Evolutionary conservation across 2,329 filamentous ascomycete species (phyloP).

Genomic region (Amphichorda felina): DNA sequence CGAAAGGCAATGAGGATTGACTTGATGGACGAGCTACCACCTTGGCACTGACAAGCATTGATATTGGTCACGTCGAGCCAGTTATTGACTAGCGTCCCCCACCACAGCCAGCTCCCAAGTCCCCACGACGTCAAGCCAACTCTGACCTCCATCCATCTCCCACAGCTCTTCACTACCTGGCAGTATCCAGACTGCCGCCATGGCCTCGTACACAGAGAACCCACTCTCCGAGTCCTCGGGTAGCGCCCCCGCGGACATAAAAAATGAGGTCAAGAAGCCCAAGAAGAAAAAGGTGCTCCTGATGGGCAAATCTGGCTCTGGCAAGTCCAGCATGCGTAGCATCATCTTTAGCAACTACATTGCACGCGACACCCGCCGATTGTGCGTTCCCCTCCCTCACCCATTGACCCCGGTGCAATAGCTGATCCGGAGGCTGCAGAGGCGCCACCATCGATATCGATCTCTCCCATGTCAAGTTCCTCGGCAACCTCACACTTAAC

Average conservation of each 20-base stretch:
- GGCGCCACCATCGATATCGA: slow-evolving; percentile 98
- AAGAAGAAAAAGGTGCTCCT: slow-evolving; percentile 82
- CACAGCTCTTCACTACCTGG: not conserved
- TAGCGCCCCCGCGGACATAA: slow-evolving; percentile 12
- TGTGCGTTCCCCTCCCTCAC: slow-evolving; percentile 32
- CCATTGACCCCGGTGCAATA: not conserved
- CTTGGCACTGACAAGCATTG: too few relatives aligned
- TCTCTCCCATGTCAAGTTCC: slow-evolving; percentile 96
- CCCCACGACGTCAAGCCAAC: too few relatives aligned
- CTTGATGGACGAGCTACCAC: too few relatives aligned
- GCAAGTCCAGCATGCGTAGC: slow-evolving; percentile 95
- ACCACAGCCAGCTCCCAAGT: too few relatives aligned
- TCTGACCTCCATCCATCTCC: too few relatives aligned
- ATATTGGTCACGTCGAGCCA: too few relatives aligned
- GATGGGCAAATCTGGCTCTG: slow-evolving; percentile 94
- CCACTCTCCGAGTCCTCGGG: slow-evolving; percentile 12
- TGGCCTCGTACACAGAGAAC: slow-evolving; percentile 21
- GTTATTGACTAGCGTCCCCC: too few relatives aligned
- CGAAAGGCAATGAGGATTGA: too few relatives aligned
- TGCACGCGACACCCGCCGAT: slow-evolving; percentile 81
- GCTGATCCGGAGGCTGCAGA: slow-evolving; percentile 16
- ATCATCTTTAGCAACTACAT: slow-evolving; percentile 99
- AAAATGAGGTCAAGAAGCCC: slow-evolving; percentile 48
- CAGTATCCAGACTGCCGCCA: slow-evolving; percentile 6
- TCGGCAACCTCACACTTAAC: slow-evolving; percentile 93